Evolutionary conservation across 2,329 filamentous ascomycete genomes (phyloP), one percentile per base, ranked within the genome.

Genomic region (Anthostomella pinea): DNA sequence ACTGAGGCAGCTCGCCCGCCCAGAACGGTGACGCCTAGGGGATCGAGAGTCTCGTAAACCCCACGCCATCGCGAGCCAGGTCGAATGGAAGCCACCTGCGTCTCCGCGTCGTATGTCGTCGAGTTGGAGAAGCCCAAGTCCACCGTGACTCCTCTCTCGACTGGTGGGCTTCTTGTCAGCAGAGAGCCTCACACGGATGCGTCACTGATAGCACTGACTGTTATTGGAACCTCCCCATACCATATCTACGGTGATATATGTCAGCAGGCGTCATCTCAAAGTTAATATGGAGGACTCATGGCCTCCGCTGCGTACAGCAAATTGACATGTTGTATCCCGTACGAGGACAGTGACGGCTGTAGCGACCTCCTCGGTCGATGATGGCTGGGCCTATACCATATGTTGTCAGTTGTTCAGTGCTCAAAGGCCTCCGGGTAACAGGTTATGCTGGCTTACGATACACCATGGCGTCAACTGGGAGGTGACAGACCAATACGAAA

Each of bases 11-110:
- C 39, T 4, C 56, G 49, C 6, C 52, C 52, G 15, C 54, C 54
- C 8, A 48, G 35, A 17, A 46, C 52, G 8, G 49, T 50, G 2
- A 42, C 44, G 13, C 47, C 45, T 13, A 41, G 36, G 7, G 41
- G 27, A 11, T 51, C 48, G 5, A 57, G 30, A 3, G 34, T 23
- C 4, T 19, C 28, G 37, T 56, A 57, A 11, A 53, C 52, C 1
- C 49, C 36, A 2, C 32, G 22, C 55, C 54, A 58, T 17, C 33
- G 39, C 15, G 42, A 42, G 1, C 51, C 54, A 14, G 54, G 39
- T 4, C 60, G 62, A 14, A 68, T 47, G 10, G 40, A 46, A 10
- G 56, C 62, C 3, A 53, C 49, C 1, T 49, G 44, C 5, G 51
- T 53, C 13, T 56, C 52, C 1, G 49, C 34, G 9, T 53, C 47